Conservation (phyloP, 768 basidiomycete species). For the Mrakia blollopis region DNA sequence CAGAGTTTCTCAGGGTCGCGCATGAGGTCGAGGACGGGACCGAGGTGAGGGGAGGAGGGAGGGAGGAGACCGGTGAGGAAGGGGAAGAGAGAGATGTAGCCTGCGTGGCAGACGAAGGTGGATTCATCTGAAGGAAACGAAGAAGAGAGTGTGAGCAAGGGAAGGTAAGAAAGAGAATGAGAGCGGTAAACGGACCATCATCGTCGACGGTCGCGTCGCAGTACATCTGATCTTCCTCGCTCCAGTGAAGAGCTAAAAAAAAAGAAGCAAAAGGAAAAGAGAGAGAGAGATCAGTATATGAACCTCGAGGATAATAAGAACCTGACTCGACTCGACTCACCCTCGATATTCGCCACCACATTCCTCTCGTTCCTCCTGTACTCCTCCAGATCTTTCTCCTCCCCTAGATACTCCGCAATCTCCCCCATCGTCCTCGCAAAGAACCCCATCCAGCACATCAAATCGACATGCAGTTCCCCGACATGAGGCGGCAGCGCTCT, state of each 20-base stretch:
- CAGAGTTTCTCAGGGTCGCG: slow-evolving; percentile 78
- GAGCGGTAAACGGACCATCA: slow-evolving; percentile 64
- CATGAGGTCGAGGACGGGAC: slow-evolving; percentile 72
- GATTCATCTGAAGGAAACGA: slow-evolving; percentile 65
- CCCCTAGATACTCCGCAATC: slow-evolving; percentile 67
- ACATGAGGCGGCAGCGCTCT: slow-evolving; percentile 72
- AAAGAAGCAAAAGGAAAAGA: neutral
- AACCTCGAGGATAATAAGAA: too few species aligned
- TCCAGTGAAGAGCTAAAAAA: slow-evolving; percentile 81
- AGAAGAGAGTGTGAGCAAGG: too few species aligned
- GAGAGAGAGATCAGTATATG: too few species aligned
- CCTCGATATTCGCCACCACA: slow-evolving; percentile 78
- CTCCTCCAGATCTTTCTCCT: slow-evolving; percentile 56
- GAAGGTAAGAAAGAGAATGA: neutral
- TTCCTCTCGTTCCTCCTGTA: slow-evolving; percentile 73
- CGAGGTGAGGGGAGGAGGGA: slow-evolving; percentile 70
- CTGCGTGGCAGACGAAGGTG: slow-evolving; percentile 80
- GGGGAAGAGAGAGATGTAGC: slow-evolving; percentile 92
- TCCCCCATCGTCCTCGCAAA: slow-evolving; percentile 90
- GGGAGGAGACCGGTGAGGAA: slow-evolving; percentile 77
- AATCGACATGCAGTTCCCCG: slow-evolving; percentile 87
- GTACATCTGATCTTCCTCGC: slow-evolving; percentile 80
- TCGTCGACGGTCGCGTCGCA: slow-evolving; percentile 81
- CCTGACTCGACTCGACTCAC: slow-evolving; percentile 46
- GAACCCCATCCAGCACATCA: slow-evolving; percentile 95